Percentiles rank a stretch among this genome's conserved stretches.
Evolutionary conservation across 805 yeast genomes (phyloP).

Genomic region (Candida yuanshanica): DNA sequence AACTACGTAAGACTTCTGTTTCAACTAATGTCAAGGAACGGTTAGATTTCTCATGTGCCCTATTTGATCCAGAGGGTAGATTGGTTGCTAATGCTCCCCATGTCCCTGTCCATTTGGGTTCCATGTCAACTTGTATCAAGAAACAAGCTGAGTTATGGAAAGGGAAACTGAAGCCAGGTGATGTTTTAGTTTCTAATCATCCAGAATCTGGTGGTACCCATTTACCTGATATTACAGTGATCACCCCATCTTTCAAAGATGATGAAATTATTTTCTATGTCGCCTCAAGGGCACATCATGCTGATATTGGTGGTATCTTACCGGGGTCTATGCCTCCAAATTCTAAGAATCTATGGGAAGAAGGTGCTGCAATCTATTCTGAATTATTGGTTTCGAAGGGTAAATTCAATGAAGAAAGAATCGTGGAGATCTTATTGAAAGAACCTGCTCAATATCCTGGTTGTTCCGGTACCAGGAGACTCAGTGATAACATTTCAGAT

Average conservation of each 20-base stretch:
- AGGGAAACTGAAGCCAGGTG: constrained; percentile 61
- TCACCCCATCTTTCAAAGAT: constrained; percentile 79
- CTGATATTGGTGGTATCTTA: constrained; percentile 88
- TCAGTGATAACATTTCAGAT: constrained; percentile 80
- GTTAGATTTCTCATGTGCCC: constrained; percentile 78
- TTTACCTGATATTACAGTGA: constrained; percentile 85
- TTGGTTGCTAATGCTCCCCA: constrained; percentile 86
- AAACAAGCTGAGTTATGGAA: constrained; percentile 63
- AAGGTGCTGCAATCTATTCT: constrained; percentile 84
- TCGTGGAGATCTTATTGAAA: constrained; percentile 53
- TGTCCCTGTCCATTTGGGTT: constrained; percentile 81
- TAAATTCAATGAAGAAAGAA: constrained; percentile 65
- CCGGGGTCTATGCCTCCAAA: constrained; percentile 97
- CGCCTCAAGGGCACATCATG: constrained; percentile 94
- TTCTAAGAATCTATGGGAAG: constrained; percentile 78
- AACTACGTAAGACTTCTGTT: constrained; percentile 73
- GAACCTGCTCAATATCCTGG: constrained; percentile 82
- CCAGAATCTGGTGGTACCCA: constrained; percentile 87
- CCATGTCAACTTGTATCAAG: constrained; percentile 76
- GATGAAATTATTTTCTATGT: constrained; percentile 70
- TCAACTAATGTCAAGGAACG: constrained; percentile 82
- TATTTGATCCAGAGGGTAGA: constrained; percentile 71
- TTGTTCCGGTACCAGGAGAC: constrained; percentile 82
- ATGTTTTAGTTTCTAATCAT: constrained; percentile 71
- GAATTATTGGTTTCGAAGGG: constrained; percentile 70